phyloP scores from a whole-genome alignment of 2,329 filamentous ascomycete species.

The Claviceps arundinis region DNA sequence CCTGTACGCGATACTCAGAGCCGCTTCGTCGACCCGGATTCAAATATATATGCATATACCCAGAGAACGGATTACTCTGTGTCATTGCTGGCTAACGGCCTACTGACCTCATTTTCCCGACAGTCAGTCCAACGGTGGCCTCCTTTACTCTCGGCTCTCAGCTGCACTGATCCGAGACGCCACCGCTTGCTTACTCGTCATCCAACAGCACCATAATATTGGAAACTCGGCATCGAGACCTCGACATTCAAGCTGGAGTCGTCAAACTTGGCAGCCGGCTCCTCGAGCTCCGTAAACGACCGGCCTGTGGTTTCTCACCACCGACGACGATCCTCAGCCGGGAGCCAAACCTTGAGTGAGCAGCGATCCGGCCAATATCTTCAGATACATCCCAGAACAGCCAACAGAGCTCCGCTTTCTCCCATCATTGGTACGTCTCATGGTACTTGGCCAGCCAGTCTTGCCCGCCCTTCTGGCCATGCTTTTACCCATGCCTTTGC shows the following conservation, averaged over 20 bases:
- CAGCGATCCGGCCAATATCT: slow-evolving; percentile 18
- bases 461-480: not conserved
- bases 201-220: not conserved
- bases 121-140: not conserved
- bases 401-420: slow-evolving; percentile 27
- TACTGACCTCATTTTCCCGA: not conserved
- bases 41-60: not conserved
- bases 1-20: not conserved
- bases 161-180: slow-evolving; percentile 1
- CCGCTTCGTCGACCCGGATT: not conserved
- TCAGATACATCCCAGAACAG: slow-evolving; percentile 17
- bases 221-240: slow-evolving; percentile 6
- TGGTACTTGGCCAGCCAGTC: not conserved
- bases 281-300: slow-evolving; percentile 41
- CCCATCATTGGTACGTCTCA: slow-evolving; percentile 41
- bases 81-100: not conserved
- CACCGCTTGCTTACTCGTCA: not conserved
- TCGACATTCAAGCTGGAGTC: slow-evolving; percentile 35
- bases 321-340: slow-evolving; percentile 35
- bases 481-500: not conserved
- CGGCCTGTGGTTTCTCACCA: slow-evolving; percentile 34
- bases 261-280: slow-evolving; percentile 33
- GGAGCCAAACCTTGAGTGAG: slow-evolving; percentile 17
- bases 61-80: not conserved
- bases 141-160: not conserved